These are phyloP conservation scores for Roridomyces roridus DNA, from an alignment of 768 basidiomycete species.

Conservation along the genomic window DNA sequence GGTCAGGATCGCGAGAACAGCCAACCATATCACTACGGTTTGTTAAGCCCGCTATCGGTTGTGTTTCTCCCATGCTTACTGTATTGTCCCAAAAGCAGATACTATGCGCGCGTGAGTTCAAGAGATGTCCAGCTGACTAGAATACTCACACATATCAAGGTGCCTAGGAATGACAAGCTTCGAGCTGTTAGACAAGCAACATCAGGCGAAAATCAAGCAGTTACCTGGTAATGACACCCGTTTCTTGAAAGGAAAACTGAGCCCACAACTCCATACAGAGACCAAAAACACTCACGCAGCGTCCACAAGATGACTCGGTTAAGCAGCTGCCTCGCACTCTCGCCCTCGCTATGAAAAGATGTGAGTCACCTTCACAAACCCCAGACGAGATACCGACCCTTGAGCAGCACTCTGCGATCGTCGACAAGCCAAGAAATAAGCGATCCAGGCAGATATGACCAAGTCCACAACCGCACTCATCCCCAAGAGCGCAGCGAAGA, in stretches of 20 bases:
- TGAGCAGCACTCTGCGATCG: constrained; percentile 13
- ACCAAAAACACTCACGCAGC: constrained; percentile 12
- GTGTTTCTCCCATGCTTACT: background rate
- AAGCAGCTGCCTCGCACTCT: constrained; percentile 21
- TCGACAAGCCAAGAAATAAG: constrained; percentile 20
- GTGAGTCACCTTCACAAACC: background rate
- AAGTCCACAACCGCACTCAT: constrained; percentile 18
- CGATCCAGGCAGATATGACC: constrained; percentile 25
- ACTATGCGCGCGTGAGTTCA: constrained; percentile 10
- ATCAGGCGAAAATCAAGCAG: background rate
- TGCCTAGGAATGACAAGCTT: constrained; percentile 22
- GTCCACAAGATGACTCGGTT: constrained; percentile 26
- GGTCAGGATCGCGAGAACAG: constrained; percentile 21
- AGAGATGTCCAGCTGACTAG: background rate
- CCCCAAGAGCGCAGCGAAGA: constrained; percentile 21
- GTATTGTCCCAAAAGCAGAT: constrained; percentile 23
- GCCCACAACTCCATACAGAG: background rate
- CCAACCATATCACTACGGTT: constrained; percentile 22
- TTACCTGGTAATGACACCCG: constrained; percentile 26
- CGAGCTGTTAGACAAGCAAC: background rate
- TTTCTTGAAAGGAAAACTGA: constrained; percentile 10
- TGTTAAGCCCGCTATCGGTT: background rate
- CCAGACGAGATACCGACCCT: constrained; percentile 4
- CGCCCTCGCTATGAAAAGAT: background rate
- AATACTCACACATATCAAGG: constrained; percentile 18